These are phyloP conservation scores for Verticillium zaregamsianum DNA, from an alignment of 2,329 filamentous ascomycete genomes.

Conservation along the genomic window DNA sequence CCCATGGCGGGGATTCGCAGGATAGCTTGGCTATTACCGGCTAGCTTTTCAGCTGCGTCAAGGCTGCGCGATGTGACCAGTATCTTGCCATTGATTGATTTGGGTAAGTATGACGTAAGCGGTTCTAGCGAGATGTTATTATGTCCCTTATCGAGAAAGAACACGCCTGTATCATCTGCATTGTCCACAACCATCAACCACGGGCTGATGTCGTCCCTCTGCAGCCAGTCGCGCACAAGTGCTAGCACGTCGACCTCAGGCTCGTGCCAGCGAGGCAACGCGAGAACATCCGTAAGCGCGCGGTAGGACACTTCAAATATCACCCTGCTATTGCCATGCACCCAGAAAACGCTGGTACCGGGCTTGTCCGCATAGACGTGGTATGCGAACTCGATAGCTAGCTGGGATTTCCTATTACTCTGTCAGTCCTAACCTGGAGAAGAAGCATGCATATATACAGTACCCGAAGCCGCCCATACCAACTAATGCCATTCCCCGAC, in stretches of 20 bases:
- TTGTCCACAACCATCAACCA: constrained; percentile 14
- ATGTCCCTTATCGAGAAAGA: background rate
- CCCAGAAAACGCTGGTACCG: constrained; percentile 10
- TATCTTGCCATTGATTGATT: constrained; percentile 11
- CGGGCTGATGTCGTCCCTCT: constrained; percentile 1
- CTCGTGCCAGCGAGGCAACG: constrained; percentile 7
- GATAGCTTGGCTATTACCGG: constrained; percentile 1
- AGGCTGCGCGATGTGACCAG: constrained; percentile 14
- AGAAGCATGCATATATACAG: background rate
- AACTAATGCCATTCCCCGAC: constrained; percentile 3
- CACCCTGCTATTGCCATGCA: constrained; percentile 2
- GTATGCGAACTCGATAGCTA: constrained; percentile 14
- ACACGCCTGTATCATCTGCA: constrained; percentile 6
- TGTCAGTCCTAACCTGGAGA: background rate
- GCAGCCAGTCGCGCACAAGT: constrained; percentile 16
- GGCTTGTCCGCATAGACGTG: background rate
- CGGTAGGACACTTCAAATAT: constrained; percentile 4
- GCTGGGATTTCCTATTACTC: constrained; percentile 12
- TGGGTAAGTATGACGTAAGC: constrained; percentile 14
- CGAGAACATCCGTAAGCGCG: constrained; percentile 2
- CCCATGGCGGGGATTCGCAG: background rate
- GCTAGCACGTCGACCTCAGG: constrained; percentile 13
- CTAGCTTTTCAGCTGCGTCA: constrained; percentile 11
- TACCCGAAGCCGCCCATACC: constrained; percentile 14
- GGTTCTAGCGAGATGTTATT: background rate